Conservation (phyloP, 164 flowering plant species). For the Santalum album region DNA sequence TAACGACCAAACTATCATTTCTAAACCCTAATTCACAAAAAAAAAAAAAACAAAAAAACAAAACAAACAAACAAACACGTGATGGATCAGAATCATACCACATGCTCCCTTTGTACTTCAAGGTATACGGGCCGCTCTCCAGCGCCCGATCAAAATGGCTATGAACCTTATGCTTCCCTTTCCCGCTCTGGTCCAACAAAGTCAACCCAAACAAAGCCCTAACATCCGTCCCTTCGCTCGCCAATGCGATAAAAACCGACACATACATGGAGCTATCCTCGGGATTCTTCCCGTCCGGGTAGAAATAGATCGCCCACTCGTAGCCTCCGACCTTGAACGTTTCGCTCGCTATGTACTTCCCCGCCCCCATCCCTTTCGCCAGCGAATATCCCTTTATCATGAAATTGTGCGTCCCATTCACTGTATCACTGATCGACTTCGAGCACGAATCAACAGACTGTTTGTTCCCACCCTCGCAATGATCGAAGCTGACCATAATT, state of each 20-base stretch:
- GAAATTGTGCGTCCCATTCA: conserved; percentile 70
- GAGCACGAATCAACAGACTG: conserved; percentile 28
- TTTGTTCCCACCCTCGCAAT: conserved; percentile 8
- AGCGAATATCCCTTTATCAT: conserved; percentile 68
- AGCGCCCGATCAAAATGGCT: conserved; percentile 75
- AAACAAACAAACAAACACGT: background rate
- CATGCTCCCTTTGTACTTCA: conserved; percentile 87
- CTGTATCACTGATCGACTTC: conserved; percentile 59
- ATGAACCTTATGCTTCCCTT: conserved; percentile 71
- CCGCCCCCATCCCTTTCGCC: conserved; percentile 80
- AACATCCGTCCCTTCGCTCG: conserved; percentile 75
- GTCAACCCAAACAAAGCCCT: conserved; percentile 77
- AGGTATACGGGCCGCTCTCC: conserved; percentile 74
- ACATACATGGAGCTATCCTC: conserved; percentile 71
- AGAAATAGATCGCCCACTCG: conserved; percentile 88
- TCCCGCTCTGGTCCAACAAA: conserved; percentile 74
- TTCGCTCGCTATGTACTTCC: conserved; percentile 65
- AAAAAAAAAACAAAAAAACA: background rate
- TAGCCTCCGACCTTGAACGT: conserved; percentile 71
- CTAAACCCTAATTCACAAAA: background rate
- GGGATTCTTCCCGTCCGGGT: conserved; percentile 83
- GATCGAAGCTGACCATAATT: conserved; percentile 17
- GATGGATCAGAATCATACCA: conserved; percentile 35
- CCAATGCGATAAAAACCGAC: conserved; percentile 72
- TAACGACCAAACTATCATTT: background rate